phyloP scores from a whole-genome alignment of 768 basidiomycete species.

The Galerina marginata region DNA sequence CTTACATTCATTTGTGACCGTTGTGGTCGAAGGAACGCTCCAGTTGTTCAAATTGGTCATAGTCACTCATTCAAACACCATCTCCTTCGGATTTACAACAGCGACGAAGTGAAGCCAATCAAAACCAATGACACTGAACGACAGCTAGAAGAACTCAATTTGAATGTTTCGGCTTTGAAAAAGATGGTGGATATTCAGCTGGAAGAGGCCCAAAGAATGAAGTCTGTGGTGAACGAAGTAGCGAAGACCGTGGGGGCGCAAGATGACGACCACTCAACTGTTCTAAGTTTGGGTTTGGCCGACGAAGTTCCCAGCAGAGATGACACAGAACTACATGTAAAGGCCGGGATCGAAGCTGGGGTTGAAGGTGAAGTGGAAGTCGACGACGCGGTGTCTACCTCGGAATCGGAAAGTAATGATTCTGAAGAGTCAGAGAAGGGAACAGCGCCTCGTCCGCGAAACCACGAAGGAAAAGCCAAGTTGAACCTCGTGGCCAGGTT shows the following conservation, averaged over 20 bases:
- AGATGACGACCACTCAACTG: not conserved
- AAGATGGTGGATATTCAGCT: constrained; percentile 7
- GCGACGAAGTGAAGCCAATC: constrained; percentile 13
- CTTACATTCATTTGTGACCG: constrained; percentile 7
- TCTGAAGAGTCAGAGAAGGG: not conserved
- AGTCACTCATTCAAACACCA: constrained; percentile 8
- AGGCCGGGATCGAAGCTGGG: not conserved
- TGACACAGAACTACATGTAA: not conserved
- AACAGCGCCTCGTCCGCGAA: not conserved
- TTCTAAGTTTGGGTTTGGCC: not conserved
- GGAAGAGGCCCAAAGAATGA: constrained; percentile 10
- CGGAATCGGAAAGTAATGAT: not conserved
- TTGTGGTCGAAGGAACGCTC: constrained; percentile 4
- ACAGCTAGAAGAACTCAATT: constrained; percentile 13
- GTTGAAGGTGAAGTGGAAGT: not conserved
- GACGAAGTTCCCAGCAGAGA: not conserved
- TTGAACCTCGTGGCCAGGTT: constrained; percentile 6
- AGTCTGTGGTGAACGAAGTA: not conserved
- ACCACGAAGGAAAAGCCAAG: not conserved
- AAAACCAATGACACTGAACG: constrained; percentile 7
- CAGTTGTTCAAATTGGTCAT: not conserved
- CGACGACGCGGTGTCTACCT: not conserved
- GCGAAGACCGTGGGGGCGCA: constrained; percentile 9
- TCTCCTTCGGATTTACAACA: constrained; percentile 18
- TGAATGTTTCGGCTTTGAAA: constrained; percentile 4